These are phyloP conservation scores for Angomonas ambiguus DNA, from an alignment of 208 protist species.

Conservation along the genomic window DNA sequence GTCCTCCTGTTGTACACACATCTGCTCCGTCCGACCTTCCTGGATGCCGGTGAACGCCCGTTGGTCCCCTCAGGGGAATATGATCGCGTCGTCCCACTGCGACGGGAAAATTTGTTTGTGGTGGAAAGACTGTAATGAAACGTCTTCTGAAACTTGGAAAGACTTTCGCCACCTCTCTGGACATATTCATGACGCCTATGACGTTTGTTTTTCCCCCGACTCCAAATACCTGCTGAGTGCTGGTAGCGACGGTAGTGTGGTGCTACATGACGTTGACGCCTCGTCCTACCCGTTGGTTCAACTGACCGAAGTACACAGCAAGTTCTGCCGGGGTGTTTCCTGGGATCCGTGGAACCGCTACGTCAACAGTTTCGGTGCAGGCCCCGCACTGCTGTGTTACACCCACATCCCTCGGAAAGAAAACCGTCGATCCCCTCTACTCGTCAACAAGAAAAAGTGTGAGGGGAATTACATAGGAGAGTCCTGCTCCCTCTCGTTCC, in stretches of 20 bases:
- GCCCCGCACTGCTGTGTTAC: conserved; percentile 69
- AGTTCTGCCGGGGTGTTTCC: conserved; percentile 83
- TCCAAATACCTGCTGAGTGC: conserved; percentile 75
- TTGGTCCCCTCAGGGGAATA: conserved; percentile 74
- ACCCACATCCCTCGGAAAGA: conserved; percentile 35
- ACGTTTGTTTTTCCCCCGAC: conserved; percentile 82
- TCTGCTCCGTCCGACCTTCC: conserved; percentile 51
- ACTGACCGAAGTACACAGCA: conserved; percentile 55
- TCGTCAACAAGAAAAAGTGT: conserved; percentile 52
- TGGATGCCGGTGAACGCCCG: conserved; percentile 81
- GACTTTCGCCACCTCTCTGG: conserved; percentile 79
- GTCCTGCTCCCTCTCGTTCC: conserved; percentile 65
- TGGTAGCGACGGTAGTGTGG: conserved; percentile 68
- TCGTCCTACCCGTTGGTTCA: conserved; percentile 66
- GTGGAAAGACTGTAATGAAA: conserved; percentile 43
- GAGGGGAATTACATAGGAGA: conserved; percentile 73
- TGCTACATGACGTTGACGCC: conserved; percentile 70
- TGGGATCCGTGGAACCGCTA: conserved; percentile 82
- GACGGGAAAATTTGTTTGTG: conserved; percentile 82
- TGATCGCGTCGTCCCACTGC: conserved; percentile 81
- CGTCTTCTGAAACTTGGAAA: conserved; percentile 67
- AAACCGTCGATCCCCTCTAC: conserved; percentile 28
- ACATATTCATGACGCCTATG: conserved; percentile 83
- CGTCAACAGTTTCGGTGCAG: conserved; percentile 61
- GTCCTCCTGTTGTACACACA: conserved; percentile 57